phyloP scores from a whole-genome alignment of 31 red algal genomes.

The Endocladia muricata region DNA sequence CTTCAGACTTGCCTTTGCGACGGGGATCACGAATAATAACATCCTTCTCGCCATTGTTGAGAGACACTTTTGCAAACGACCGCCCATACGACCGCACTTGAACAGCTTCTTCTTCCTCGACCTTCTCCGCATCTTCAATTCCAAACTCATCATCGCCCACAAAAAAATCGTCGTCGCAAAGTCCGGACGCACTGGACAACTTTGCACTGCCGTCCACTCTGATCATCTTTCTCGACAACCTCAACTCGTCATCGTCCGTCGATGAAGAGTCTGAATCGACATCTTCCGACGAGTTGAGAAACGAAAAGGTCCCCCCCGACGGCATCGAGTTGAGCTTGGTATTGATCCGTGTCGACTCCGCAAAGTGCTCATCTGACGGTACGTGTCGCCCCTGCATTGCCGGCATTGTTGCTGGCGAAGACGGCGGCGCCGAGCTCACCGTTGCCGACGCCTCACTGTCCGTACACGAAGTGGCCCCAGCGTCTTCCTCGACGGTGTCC shows the following conservation, averaged over 20 bases:
- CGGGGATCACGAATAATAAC: constrained; percentile 9
- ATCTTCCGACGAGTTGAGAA: constrained; percentile 55
- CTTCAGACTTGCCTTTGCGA: neutral
- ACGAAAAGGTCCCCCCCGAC: constrained; percentile 47
- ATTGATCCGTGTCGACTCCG: constrained; percentile 33
- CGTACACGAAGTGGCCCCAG: constrained; percentile 4
- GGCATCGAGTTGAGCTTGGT: constrained; percentile 49
- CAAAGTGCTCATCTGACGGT: neutral
- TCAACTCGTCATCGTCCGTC: constrained; percentile 1
- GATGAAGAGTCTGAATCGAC: neutral
- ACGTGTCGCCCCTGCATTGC: neutral
- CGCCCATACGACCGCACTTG: constrained; percentile 43
- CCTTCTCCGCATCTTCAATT: constrained; percentile 42
- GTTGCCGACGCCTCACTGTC: neutral
- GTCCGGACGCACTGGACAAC: constrained; percentile 31
- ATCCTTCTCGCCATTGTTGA: constrained; percentile 15
- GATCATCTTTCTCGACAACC: constrained; percentile 22
- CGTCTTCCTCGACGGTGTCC: neutral
- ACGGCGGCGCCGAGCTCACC: neutral
- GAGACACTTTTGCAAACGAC: constrained; percentile 21
- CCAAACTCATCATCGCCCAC: constrained; percentile 33
- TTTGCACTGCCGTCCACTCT: constrained; percentile 55
- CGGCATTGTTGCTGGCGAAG: neutral
- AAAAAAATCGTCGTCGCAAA: constrained; percentile 19
- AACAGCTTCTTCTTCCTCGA: constrained; percentile 49